These are phyloP conservation scores for Phytophthora foliorum DNA, from an alignment of 352 stramenopile species.

Conservation along the genomic window DNA sequence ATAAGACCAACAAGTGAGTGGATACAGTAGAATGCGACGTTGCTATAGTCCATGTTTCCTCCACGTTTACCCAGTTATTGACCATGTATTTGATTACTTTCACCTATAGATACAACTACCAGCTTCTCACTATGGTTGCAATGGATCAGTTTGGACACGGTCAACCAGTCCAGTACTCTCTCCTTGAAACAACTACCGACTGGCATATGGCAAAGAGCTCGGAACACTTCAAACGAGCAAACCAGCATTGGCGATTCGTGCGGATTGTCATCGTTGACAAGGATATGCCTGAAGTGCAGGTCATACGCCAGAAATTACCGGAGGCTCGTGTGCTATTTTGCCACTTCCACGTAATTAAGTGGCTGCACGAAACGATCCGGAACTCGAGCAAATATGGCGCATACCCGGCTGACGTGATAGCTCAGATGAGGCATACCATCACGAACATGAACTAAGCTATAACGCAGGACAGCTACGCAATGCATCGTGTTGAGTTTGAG, in stretches of 20 bases:
- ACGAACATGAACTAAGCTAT: slow-evolving; percentile 18
- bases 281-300: slow-evolving; percentile 11
- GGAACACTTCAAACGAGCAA: slow-evolving; percentile 17
- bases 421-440: slow-evolving; percentile 16
- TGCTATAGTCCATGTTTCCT: neutral
- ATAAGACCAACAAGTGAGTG: slow-evolving; percentile 23
- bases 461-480: neutral
- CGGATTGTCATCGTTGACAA: slow-evolving; percentile 19
- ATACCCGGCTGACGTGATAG: no score
- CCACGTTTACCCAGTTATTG: no score
- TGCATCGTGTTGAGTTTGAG: slow-evolving; percentile 15
- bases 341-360: slow-evolving; percentile 23
- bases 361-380: no score
- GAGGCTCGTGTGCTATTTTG: slow-evolving; percentile 11
- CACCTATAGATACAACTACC: slow-evolving; percentile 20
- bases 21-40: neutral
- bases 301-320: neutral
- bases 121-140: slow-evolving; percentile 9
- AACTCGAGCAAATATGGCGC: no score
- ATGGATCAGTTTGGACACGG: slow-evolving; percentile 13
- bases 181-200: slow-evolving; percentile 9
- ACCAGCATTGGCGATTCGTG: slow-evolving; percentile 21
- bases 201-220: slow-evolving; percentile 17
- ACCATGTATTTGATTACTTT: slow-evolving; percentile 1
- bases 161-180: slow-evolving; percentile 15